Conservation (phyloP, 768 basidiomycete genomes). For the Suillus plorans region DNA sequence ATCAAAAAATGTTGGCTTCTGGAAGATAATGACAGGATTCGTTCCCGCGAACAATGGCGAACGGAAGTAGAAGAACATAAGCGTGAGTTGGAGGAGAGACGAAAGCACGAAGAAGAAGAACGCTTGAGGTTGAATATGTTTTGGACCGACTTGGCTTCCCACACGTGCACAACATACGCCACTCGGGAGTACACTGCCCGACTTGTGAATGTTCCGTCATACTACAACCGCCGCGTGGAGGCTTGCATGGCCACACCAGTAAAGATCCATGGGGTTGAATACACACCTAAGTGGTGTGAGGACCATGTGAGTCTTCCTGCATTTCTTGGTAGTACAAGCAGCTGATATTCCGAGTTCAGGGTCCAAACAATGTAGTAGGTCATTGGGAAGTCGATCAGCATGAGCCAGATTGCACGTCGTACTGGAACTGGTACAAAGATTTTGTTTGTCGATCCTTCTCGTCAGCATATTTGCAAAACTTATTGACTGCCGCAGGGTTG, state of each 20-base stretch:
- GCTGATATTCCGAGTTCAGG: slow-evolving; percentile 12
- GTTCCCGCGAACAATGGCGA: neutral
- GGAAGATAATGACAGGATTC: slow-evolving; percentile 15
- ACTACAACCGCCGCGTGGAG: slow-evolving; percentile 19
- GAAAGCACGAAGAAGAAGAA: slow-evolving; percentile 17
- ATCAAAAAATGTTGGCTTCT: slow-evolving; percentile 17
- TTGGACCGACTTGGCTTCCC: slow-evolving; percentile 6
- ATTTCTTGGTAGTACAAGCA: neutral
- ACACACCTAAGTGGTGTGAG: slow-evolving; percentile 22
- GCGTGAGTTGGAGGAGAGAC: neutral
- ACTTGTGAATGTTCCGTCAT: slow-evolving; percentile 26
- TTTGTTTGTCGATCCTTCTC: neutral
- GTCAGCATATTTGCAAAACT: neutral
- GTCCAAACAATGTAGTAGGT: slow-evolving; percentile 19
- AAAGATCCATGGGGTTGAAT: slow-evolving; percentile 21
- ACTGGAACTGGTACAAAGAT: slow-evolving; percentile 27
- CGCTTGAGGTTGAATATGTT: slow-evolving; percentile 10
- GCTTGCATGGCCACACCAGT: slow-evolving; percentile 24
- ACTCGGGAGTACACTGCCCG: slow-evolving; percentile 30
- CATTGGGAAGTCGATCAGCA: slow-evolving; percentile 25
- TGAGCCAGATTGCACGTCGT: slow-evolving; percentile 27
- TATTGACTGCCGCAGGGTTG: slow-evolving; percentile 1
- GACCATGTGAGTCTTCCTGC: slow-evolving; percentile 14
- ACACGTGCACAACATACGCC: slow-evolving; percentile 27
- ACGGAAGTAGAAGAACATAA: neutral